Conservation (phyloP, 768 basidiomycete genomes). For the Cytidiella melzeri region DNA sequence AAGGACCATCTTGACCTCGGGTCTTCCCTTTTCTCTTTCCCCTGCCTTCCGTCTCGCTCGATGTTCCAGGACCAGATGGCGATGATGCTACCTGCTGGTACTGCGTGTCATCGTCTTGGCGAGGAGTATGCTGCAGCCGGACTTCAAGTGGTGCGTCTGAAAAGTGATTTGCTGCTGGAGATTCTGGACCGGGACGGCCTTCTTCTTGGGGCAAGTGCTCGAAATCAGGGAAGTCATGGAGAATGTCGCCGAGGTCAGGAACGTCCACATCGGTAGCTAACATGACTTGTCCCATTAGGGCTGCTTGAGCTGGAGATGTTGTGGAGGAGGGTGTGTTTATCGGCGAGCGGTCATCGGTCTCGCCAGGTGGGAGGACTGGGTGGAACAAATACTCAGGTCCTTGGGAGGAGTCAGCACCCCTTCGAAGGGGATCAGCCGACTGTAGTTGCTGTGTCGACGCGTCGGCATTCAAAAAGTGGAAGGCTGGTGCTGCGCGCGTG, state of each 20-base stretch:
- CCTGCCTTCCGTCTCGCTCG: conserved; percentile 20
- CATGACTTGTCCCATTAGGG: background rate
- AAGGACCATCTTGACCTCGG: conserved; percentile 38
- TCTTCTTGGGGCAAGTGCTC: background rate
- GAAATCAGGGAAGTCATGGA: conserved; percentile 9
- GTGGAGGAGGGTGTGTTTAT: background rate
- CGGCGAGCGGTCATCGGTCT: background rate
- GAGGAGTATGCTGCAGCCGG: too few species aligned
- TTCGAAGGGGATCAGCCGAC: background rate
- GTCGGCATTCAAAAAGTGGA: conserved; percentile 68
- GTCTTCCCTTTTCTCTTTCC: conserved; percentile 23
- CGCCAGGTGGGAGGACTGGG: background rate
- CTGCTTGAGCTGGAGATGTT: background rate
- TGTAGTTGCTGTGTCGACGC: conserved; percentile 22
- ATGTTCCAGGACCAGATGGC: conserved; percentile 16
- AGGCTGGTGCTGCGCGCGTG: conserved; percentile 70
- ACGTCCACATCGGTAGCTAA: conserved; percentile 3
- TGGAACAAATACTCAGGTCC: conserved; percentile 31
- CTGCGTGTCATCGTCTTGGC: conserved; percentile 3
- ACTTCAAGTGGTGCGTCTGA: too few species aligned
- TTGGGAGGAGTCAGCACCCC: conserved; percentile 12
- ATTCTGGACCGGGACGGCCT: background rate
- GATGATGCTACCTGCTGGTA: conserved; percentile 19
- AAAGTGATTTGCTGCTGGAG: too few species aligned
- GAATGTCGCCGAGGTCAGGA: conserved; percentile 8